phyloP scores from a whole-genome alignment of 73 alveolate species.

The Symbiodinium pilosum region DNA sequence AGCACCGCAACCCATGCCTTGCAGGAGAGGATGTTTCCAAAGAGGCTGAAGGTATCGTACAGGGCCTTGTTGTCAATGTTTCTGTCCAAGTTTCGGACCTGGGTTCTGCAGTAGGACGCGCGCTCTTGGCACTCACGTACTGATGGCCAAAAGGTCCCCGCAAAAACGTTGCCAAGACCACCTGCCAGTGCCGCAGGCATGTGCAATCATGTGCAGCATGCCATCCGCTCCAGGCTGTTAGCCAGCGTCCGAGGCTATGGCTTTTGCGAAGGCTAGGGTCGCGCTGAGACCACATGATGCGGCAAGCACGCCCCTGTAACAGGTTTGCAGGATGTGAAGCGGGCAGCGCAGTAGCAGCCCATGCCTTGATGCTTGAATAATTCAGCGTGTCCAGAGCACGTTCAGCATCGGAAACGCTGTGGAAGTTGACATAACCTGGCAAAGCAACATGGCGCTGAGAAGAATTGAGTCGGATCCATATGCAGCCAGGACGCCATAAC shows the following conservation, averaged over 20 bases:
- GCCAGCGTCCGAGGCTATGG: neutral
- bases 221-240: neutral
- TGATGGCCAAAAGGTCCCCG: neutral
- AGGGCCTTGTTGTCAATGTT: slow-evolving; percentile 95
- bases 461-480: too few species aligned
- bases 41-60: slow-evolving; percentile 95
- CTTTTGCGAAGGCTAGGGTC: slow-evolving; percentile 95
- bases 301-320: slow-evolving; percentile 92
- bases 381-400: slow-evolving; percentile 95
- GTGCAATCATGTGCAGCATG: too few species aligned
- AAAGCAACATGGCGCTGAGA: too few species aligned
- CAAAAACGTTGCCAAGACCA: slow-evolving; percentile 91
- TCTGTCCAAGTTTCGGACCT: slow-evolving; percentile 94
- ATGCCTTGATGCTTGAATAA: slow-evolving; percentile 79
- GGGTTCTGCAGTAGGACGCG: neutral
- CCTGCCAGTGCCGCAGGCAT: slow-evolving; percentile 3
- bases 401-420: slow-evolving; percentile 84
- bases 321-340: neutral
- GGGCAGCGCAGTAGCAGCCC: neutral
- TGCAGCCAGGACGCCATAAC: slow-evolving; percentile 49
- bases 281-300: slow-evolving; percentile 95
- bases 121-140: too few species aligned
- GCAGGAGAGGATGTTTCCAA: slow-evolving; percentile 95
- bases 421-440: slow-evolving; percentile 92
- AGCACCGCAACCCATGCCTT: slow-evolving; percentile 34